Evolutionary conservation across 495 filamentous ascomycete species (phyloP).

Genomic region (Parathielavia hyrcaniae): DNA sequence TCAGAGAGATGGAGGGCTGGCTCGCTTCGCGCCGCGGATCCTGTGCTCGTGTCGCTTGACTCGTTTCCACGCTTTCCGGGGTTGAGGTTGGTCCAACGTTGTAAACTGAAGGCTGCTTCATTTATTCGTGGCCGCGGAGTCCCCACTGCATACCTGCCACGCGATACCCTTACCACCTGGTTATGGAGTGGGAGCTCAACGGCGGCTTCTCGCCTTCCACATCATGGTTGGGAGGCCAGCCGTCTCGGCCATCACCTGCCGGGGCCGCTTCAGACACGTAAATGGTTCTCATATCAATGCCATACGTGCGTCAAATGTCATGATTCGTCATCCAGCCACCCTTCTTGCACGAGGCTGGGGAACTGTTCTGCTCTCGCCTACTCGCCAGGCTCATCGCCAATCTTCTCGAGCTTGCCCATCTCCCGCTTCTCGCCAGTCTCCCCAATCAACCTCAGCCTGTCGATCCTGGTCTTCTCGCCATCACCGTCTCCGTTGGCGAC

Average conservation of each 20-base stretch:
- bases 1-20: slow-evolving; percentile 14
- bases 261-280: not conserved
- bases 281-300: slow-evolving; percentile 10
- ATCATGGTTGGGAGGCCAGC: slow-evolving; percentile 24
- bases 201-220: slow-evolving; percentile 11
- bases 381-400: slow-evolving; percentile 69
- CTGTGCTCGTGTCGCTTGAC: slow-evolving; percentile 18
- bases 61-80: slow-evolving; percentile 21
- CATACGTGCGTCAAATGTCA: slow-evolving; percentile 16
- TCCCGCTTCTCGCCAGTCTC: slow-evolving; percentile 90
- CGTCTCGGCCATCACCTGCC: slow-evolving; percentile 1
- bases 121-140: slow-evolving; percentile 14
- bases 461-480: slow-evolving; percentile 77
- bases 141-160: slow-evolving; percentile 19
- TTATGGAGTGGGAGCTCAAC: not conserved
- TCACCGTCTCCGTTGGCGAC: slow-evolving; percentile 83
- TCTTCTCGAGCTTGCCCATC: slow-evolving; percentile 92
- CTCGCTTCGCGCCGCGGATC: slow-evolving; percentile 21
- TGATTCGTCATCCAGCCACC: slow-evolving; percentile 15
- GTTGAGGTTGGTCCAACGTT: slow-evolving; percentile 22
- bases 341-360: not conserved
- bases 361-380: slow-evolving; percentile 24
- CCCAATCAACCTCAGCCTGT: slow-evolving; percentile 79
- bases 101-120: slow-evolving; percentile 1
- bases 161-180: not conserved